Evolutionary conservation across 768 basidiomycete genomes (phyloP).

Genomic region (Mycena venus): DNA sequence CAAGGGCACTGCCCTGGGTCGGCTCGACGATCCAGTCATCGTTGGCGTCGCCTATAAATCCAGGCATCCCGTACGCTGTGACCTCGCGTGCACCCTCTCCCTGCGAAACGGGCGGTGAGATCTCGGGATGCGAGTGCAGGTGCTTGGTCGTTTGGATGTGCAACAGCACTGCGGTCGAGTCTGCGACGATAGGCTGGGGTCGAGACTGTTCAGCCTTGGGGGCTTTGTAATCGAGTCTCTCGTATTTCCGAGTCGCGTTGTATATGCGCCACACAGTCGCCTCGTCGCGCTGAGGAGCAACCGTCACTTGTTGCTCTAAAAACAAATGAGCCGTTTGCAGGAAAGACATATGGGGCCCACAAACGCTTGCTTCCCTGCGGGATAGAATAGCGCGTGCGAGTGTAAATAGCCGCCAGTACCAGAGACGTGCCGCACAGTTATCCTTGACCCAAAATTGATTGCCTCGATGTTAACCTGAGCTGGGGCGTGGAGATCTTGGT

Average conservation of each 20-base stretch:
- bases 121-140: constrained; percentile 8
- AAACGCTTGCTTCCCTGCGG: constrained; percentile 3
- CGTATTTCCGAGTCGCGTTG: background rate
- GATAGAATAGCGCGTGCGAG: background rate
- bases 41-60: constrained; percentile 13
- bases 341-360: background rate
- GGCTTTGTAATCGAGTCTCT: background rate
- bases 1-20: background rate
- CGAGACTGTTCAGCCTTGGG: background rate
- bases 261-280: constrained; percentile 7
- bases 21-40: constrained; percentile 16
- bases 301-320: constrained; percentile 7
- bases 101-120: background rate
- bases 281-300: background rate
- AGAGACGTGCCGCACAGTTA: background rate
- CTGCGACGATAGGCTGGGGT: background rate
- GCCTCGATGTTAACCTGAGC: too few relatives aligned
- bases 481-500: background rate
- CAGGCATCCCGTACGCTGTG: background rate
- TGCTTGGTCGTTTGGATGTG: constrained; percentile 1
- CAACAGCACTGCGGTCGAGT: background rate
- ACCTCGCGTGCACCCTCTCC: background rate
- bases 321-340: background rate
- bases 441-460: background rate
- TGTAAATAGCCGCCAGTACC: background rate